Evolutionary conservation across 192 early-diverging fungal species (phyloP), one percentile per base, ranked within the genome.

Genomic region (Chytriomyces sp.): DNA sequence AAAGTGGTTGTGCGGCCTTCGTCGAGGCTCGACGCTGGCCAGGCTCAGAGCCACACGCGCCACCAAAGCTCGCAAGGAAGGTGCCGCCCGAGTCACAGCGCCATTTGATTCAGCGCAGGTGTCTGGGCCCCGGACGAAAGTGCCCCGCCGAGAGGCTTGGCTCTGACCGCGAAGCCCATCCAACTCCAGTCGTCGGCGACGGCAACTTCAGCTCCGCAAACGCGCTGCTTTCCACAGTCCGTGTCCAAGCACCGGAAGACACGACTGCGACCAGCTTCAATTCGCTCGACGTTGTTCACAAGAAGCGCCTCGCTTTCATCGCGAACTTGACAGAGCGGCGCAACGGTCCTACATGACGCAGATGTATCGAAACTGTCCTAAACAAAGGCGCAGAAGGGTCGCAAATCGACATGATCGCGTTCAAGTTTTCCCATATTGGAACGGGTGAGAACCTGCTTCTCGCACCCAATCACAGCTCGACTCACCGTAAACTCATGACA

Each of bases 341-440:
- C 82, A 5, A 83, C 79, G 3, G 88, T 95, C 0, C 49, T 93
- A 8, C 95, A 85, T 80, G 84, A 84, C 5, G 85, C 96, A 0
- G 94, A 98, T 75, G 93, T 83, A 1, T 94, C 93, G 0, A 73
- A 84, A 28, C 59, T 98, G 52, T 77, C 78, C 1, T 87, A 79
- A 38, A 77, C 71, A 67, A 84, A 86, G 68, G 77, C 72, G 40
- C 78, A 95, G 30, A 69, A 56, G 28, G 39, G 41, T 25, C 79
- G 81, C 57, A 44, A 70, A 36, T 98, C 70, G 81, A 86, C 41
- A 92, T 91, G 67, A 93, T 98, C 38, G 87, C 96, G 14, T 98
- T 99, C 76, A 96, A 96, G 75, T 99, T 99, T 77, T 96, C 96
- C 36, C 96, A 99, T 74, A 89, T 89, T 8, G 95, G 95, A 86